A percentile compares a stretch with the other conserved stretches of the same genome.
These are phyloP conservation scores for Brassica nigra DNA, from an alignment of 345 rosid genomes.

Conservation along the genomic window DNA sequence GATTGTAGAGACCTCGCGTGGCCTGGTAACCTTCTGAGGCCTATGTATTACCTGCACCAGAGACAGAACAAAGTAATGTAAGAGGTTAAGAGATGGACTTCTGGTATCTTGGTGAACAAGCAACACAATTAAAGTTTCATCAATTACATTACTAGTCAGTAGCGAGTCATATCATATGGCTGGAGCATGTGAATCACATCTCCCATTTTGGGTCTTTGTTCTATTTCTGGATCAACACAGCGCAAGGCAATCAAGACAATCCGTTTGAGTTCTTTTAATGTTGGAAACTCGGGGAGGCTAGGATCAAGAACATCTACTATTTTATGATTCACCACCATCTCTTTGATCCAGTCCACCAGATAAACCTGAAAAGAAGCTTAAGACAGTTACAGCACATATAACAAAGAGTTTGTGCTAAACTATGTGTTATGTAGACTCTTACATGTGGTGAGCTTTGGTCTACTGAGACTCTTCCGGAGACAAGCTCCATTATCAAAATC, in stretches of 20 bases:
- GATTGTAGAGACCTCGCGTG: constrained; percentile 17
- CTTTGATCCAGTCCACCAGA: constrained; percentile 71
- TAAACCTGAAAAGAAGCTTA: constrained; percentile 42
- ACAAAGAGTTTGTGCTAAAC: neutral
- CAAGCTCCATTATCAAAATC: constrained; percentile 70
- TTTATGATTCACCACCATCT: constrained; percentile 59
- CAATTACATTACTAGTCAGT: constrained; percentile 52
- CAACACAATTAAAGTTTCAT: constrained; percentile 19
- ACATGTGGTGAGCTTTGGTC: constrained; percentile 58
- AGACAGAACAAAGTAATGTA: neutral
- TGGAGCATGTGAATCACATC: constrained; percentile 77
- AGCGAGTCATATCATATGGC: constrained; percentile 55
- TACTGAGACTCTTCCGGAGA: constrained; percentile 57
- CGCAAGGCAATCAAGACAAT: constrained; percentile 60
- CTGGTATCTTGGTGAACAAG: neutral
- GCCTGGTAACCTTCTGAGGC: constrained; percentile 30
- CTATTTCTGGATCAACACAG: constrained; percentile 63
- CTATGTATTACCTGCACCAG: constrained; percentile 38
- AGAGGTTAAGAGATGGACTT: neutral
- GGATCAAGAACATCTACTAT: constrained; percentile 59
- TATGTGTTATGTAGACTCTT: constrained; percentile 6
- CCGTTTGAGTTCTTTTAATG: constrained; percentile 63
- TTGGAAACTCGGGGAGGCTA: constrained; percentile 52
- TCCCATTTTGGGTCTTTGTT: constrained; percentile 73
- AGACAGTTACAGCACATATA: neutral